Conservation (phyloP, 371 early-diverging fungal species). For the Mucor lusitanicus region DNA sequence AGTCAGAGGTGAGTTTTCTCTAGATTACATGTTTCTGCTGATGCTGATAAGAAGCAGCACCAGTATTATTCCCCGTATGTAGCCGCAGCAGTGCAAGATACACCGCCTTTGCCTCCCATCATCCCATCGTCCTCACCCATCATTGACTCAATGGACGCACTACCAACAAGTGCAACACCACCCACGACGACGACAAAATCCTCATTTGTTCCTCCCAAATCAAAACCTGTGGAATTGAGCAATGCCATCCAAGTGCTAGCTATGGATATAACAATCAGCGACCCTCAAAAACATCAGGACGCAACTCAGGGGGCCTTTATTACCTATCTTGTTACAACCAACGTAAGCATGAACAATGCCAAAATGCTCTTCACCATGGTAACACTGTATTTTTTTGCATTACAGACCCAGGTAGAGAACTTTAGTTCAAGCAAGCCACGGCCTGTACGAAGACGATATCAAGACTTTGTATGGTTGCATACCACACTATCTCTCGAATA, state of each 20-base stretch:
- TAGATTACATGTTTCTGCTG: neutral
- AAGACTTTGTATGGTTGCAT: constrained; percentile 89
- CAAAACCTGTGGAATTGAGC: neutral
- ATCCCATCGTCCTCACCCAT: constrained; percentile 14
- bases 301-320: constrained; percentile 76
- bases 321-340: constrained; percentile 81
- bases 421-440: constrained; percentile 7
- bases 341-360: constrained; percentile 32
- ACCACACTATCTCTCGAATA: constrained; percentile 64
- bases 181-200: constrained; percentile 1
- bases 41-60: neutral
- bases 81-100: neutral
- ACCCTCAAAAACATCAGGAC: constrained; percentile 87
- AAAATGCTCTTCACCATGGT: neutral
- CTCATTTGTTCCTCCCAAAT: constrained; percentile 14
- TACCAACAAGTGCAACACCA: constrained; percentile 1
- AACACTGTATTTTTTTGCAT: neutral
- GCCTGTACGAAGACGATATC: constrained; percentile 78
- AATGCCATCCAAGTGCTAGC: constrained; percentile 6
- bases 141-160: constrained; percentile 4
- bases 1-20: constrained; percentile 14
- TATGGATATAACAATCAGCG: constrained; percentile 63
- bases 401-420: constrained; percentile 16
- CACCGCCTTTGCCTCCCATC: constrained; percentile 8
- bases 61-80: neutral